A percentile compares a stretch with the other conserved stretches of the same genome.
Evolutionary conservation across 2,329 filamentous ascomycete species (phyloP).

Genomic region (Apiospora pterosperma): DNA sequence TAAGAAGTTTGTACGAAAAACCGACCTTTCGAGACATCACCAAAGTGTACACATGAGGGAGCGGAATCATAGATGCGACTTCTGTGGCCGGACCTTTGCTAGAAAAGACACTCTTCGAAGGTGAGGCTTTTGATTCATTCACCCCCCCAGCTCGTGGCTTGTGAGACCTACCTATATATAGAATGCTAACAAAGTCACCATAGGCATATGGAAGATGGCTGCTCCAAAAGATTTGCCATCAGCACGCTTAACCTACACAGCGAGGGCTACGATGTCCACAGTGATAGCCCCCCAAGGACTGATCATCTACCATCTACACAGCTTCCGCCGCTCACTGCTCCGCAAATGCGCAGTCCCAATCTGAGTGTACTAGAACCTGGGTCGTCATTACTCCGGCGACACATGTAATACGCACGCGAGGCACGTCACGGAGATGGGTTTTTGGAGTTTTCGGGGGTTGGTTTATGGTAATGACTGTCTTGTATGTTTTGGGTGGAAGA

Average conservation of each 20-base stretch:
- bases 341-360: slow-evolving; percentile 6
- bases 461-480: neutral
- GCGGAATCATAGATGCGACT: slow-evolving; percentile 65
- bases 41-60: slow-evolving; percentile 72
- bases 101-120: slow-evolving; percentile 80
- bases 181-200: slow-evolving; percentile 9
- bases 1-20: slow-evolving; percentile 78
- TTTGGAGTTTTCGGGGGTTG: neutral
- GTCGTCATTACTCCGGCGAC: slow-evolving; percentile 4
- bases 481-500: neutral
- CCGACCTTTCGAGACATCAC: slow-evolving; percentile 65
- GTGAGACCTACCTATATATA: neutral
- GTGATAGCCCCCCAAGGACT: neutral
- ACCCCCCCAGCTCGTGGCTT: neutral
- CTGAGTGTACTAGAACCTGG: slow-evolving; percentile 7
- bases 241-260: slow-evolving; percentile 43
- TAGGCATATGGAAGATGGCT: slow-evolving; percentile 76
- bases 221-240: slow-evolving; percentile 63
- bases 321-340: slow-evolving; percentile 7
- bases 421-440: neutral
- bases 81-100: slow-evolving; percentile 69
- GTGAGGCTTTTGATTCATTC: slow-evolving; percentile 39
- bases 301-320: slow-evolving; percentile 2
- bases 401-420: neutral
- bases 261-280: slow-evolving; percentile 7